phyloP scores from a whole-genome alignment of 2,329 filamentous ascomycete genomes.

The Fusarium illudens region DNA sequence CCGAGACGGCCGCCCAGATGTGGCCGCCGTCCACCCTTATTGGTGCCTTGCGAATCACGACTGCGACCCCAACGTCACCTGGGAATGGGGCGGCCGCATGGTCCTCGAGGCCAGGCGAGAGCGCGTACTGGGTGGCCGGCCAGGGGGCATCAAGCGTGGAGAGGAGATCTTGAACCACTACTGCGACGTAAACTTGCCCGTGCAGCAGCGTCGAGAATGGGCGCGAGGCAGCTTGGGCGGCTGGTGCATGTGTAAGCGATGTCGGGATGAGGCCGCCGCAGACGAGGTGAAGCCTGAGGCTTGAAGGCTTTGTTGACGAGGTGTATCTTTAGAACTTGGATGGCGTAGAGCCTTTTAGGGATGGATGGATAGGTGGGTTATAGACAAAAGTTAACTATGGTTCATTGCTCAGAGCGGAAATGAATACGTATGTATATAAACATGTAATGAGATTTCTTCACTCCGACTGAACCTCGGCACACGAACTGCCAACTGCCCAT shows the following conservation, averaged over 20 bases:
- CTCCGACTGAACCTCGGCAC: not conserved
- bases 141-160: constrained; percentile 74
- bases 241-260: constrained; percentile 85
- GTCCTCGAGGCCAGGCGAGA: constrained; percentile 70
- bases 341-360: constrained; percentile 11
- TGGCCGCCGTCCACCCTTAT: constrained; percentile 91
- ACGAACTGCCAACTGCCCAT: not conserved
- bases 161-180: constrained; percentile 95
- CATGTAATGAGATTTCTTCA: not conserved
- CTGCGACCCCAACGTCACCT: constrained; percentile 92
- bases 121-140: constrained; percentile 59
- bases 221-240: constrained; percentile 87
- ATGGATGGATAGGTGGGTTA: not conserved
- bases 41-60: constrained; percentile 98
- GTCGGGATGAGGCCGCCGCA: constrained; percentile 72
- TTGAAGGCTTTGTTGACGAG: constrained; percentile 5
- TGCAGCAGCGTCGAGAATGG: constrained; percentile 87
- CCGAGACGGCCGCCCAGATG: constrained; percentile 83
- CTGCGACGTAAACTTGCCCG: constrained; percentile 82
- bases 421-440: not conserved
- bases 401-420: constrained; percentile 1
- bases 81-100: constrained; percentile 90
- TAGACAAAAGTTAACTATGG: constrained; percentile 28
- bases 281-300: constrained; percentile 8
- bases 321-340: constrained; percentile 11